Conservation (phyloP, 2,329 filamentous ascomycete species). For the Neonectria ditissima region DNA sequence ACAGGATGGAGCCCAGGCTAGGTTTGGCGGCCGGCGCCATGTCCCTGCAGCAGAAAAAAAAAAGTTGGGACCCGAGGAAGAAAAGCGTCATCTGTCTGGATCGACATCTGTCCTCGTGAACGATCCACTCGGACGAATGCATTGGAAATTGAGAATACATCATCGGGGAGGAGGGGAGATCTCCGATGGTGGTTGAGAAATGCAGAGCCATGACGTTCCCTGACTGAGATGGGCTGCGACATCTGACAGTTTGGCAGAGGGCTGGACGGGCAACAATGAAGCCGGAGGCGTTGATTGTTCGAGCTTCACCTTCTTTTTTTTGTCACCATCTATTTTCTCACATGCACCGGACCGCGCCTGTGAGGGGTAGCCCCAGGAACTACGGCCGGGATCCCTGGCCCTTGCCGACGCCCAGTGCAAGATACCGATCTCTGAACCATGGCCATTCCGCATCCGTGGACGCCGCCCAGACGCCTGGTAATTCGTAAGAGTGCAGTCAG, state of each 20-base stretch:
- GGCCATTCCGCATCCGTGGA: slow-evolving; percentile 23
- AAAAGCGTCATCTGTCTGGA: slow-evolving; percentile 29
- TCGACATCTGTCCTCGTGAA: slow-evolving; percentile 30
- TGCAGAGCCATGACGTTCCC: not conserved
- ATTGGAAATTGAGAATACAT: slow-evolving; percentile 29
- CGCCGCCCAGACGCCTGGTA: slow-evolving; percentile 21
- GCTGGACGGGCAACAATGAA: not conserved
- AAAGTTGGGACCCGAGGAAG: slow-evolving; percentile 23
- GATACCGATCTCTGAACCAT: slow-evolving; percentile 44
- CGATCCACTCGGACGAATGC: slow-evolving; percentile 33
- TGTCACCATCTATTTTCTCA: slow-evolving; percentile 41
- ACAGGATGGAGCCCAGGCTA: slow-evolving; percentile 31
- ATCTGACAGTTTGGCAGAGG: slow-evolving; percentile 9
- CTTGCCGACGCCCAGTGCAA: slow-evolving; percentile 40
- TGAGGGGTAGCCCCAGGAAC: slow-evolving; percentile 48
- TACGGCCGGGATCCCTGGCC: slow-evolving; percentile 41
- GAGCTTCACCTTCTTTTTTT: slow-evolving; percentile 21
- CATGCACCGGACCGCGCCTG: slow-evolving; percentile 36
- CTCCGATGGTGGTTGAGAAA: slow-evolving; percentile 12
- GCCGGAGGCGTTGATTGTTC: slow-evolving; percentile 8
- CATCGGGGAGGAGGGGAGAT: slow-evolving; percentile 10
- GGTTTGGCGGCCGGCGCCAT: slow-evolving; percentile 40
- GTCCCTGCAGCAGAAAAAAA: slow-evolving; percentile 35
- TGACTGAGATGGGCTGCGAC: slow-evolving; percentile 2
- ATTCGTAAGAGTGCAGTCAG: not conserved